Evolutionary conservation across 1,284 basidiomycete genomes (phyloP), one percentile per base, ranked within the genome.

Genomic region (Trichosporon coremiiforme): DNA sequence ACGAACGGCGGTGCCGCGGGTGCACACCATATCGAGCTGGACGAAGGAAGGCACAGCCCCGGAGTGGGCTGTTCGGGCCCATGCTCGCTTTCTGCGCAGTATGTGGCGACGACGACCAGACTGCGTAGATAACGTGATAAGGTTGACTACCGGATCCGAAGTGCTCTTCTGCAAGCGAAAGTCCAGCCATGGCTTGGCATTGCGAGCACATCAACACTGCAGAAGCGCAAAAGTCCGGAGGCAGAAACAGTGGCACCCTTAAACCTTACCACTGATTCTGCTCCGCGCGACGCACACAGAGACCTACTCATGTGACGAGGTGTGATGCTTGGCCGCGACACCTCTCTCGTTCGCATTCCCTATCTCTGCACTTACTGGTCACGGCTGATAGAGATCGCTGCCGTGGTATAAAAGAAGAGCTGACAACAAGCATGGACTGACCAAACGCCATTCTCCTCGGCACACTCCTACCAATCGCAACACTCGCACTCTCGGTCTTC

Each of bases 121-220:
- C 41, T 53, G 50, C 50, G 22, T 20, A 53, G 22, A 53, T 25
- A 25, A 53, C 20, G 5, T 22, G 50, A 53, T 53, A 53, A 53
- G 50, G 50, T 53, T 53, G 9, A 22, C 50, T 25, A 10, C 50
- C 50, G 50, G 50, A 53, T 53, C 50, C 50, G 50, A 53, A 53
- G n/a, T 50, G 2, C 7, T 10, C 9, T 53, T 17, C 41, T 45
- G 50, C 50, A 53, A 53, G 50, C 50, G 50, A 53, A 13, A 25
- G 20, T 53, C 50, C 10, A 20, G 50, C 50, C 20, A 8, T 53
- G 20, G 50, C 50, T 53, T 20, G 50, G 50, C 50, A 25, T 25
- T 17, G 5, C 5, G 41, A n/a, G 41, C 17, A 6, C 41, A n/a
- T n/a, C 17, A 5, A 8, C 17, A 8, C 41, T 7, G 17, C 9